Evolutionary conservation across 2,329 filamentous ascomycete species (phyloP), one percentile per base, ranked within the genome.

Genomic region (Fusarium tjaetaba): DNA sequence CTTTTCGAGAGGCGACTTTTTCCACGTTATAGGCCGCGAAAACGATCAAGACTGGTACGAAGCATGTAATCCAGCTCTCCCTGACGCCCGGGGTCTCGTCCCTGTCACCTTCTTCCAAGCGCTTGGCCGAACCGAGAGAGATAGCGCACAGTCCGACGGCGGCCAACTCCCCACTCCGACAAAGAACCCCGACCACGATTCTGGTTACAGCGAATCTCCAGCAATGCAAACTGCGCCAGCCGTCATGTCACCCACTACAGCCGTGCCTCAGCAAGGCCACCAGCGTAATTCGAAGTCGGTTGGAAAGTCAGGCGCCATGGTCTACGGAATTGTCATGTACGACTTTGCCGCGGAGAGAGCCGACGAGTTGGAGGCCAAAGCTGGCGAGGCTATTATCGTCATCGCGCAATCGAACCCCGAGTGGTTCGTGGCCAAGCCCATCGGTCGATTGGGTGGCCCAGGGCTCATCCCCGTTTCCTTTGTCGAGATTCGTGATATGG

Each of bases 351-450:
- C 96, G 2, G 96, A 98, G 83, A 87, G 96, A 65, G 93, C 95
- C n/a, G 96, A 99, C 82, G 96, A 99, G 84, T 85, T 99, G 66
- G 95, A 98, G 76, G 96, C 96, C 55, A 97, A 97, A 82, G 93
- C 94, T 52, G 96, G 95, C 65, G 96, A 99, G 84, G 94, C 95
- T 60, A 98, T 99, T 79, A 98, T 99, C 74, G 95, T 99, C 61
- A 98, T 98, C 80, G 96, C 96, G 49, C 96, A 98, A 82, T 98
- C 96, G 11, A 98, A 98, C 79, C 94, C 96, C 10, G 96, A 99
- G 83, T 99, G 96, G 96, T 98, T 98, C 80, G 96, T 99, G 70
- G 96, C 96, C 57, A 99, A 99, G 84, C 96, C 96, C n/a, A 99
- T 99, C 81, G 96, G 95, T 71, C 89, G 96, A 74, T 87, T 99